phyloP scores from a whole-genome alignment of 139 green algal species.

The Picochlorum sp. region DNA sequence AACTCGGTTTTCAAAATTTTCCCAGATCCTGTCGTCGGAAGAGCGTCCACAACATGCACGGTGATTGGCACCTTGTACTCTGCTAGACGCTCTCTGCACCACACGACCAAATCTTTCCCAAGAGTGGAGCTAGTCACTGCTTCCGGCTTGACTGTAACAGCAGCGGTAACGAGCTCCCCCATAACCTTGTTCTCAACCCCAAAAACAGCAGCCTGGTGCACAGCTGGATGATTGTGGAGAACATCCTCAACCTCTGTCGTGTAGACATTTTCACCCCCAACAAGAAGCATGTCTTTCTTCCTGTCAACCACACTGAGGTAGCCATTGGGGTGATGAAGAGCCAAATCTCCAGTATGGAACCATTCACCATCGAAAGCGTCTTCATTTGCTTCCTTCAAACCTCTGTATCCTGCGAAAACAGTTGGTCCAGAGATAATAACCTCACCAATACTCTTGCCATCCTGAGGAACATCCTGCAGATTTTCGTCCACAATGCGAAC shows the following conservation, averaged over 20 bases:
- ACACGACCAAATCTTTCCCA: slow-evolving; percentile 47
- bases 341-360: slow-evolving; percentile 76
- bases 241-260: slow-evolving; percentile 78
- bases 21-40: slow-evolving; percentile 70
- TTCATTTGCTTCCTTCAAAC: slow-evolving; percentile 30
- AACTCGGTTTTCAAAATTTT: slow-evolving; percentile 77
- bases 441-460: slow-evolving; percentile 49
- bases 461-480: slow-evolving; percentile 33
- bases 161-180: slow-evolving; percentile 47
- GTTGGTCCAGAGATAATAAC: slow-evolving; percentile 59
- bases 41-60: slow-evolving; percentile 51
- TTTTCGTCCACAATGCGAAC: slow-evolving; percentile 50
- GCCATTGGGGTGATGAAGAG: slow-evolving; percentile 21
- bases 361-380: slow-evolving; percentile 50
- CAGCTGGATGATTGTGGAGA: slow-evolving; percentile 51
- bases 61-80: slow-evolving; percentile 71
- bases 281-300: slow-evolving; percentile 84
- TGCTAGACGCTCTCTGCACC: slow-evolving; percentile 57
- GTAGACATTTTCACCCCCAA: slow-evolving; percentile 85
- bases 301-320: slow-evolving; percentile 79
- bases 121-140: not conserved
- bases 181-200: slow-evolving; percentile 63
- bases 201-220: slow-evolving; percentile 68
- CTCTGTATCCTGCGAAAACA: slow-evolving; percentile 64
- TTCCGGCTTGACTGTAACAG: slow-evolving; percentile 25